These are phyloP conservation scores for Panaeolus cyanescens DNA, from an alignment of 768 basidiomycete genomes.

Conservation along the genomic window DNA sequence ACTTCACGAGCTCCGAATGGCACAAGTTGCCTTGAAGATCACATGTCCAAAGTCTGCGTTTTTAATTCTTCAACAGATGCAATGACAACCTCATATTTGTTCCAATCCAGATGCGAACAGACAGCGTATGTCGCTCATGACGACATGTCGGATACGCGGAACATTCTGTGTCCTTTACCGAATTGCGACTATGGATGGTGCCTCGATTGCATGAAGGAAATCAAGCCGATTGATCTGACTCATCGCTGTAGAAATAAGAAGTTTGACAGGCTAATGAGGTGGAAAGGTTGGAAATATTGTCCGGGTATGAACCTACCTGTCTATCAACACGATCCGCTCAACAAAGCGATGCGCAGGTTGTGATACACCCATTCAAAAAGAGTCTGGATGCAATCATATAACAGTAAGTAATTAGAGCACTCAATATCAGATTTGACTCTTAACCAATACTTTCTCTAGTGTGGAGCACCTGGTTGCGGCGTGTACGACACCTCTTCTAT, in stretches of 20 bases:
- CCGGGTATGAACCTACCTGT: slow-evolving; percentile 40
- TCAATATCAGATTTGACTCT: neutral
- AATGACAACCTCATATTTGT: neutral
- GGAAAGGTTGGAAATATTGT: slow-evolving; percentile 39
- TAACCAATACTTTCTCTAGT: slow-evolving; percentile 31
- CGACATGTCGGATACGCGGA: slow-evolving; percentile 17
- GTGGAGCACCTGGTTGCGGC: slow-evolving; percentile 55
- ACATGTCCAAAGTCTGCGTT: slow-evolving; percentile 14
- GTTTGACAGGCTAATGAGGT: slow-evolving; percentile 23
- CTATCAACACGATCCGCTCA: neutral
- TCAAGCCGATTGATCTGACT: slow-evolving; percentile 8
- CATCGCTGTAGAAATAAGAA: slow-evolving; percentile 27
- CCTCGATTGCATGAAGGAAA: slow-evolving; percentile 20
- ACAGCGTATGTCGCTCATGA: slow-evolving; percentile 23
- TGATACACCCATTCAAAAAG: slow-evolving; percentile 49
- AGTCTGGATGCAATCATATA: slow-evolving; percentile 61
- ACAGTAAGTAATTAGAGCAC: slow-evolving; percentile 41
- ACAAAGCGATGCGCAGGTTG: slow-evolving; percentile 34
- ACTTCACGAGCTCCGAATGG: slow-evolving; percentile 17
- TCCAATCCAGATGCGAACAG: slow-evolving; percentile 18
- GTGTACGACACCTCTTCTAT: slow-evolving; percentile 26
- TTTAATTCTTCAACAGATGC: neutral
- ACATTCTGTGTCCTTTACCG: slow-evolving; percentile 24
- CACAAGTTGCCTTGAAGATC: slow-evolving; percentile 10
- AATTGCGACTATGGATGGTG: slow-evolving; percentile 24